Conservation (phyloP, 2,329 filamentous ascomycete species). For the Monosporascus sp. region DNA sequence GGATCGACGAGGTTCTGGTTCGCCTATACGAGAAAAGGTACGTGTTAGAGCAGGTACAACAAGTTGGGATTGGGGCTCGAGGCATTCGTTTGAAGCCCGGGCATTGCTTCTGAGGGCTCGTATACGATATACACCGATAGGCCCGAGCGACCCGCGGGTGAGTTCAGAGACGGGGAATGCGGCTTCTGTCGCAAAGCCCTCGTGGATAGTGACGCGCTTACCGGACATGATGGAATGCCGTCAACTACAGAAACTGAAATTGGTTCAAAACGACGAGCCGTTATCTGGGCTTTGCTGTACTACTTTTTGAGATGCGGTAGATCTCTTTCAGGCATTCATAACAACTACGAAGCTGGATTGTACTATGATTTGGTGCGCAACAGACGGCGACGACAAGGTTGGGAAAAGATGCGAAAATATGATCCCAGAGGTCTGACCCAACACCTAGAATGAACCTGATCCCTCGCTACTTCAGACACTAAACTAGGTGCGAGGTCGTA, state of each 20-base stretch:
- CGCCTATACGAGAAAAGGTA: slow-evolving; percentile 26
- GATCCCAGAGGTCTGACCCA: slow-evolving; percentile 1
- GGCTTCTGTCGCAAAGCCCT: slow-evolving; percentile 7
- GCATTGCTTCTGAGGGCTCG: not conserved
- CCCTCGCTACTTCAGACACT: not conserved
- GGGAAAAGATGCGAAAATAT: slow-evolving; percentile 10
- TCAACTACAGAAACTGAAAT: not conserved
- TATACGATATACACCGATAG: not conserved
- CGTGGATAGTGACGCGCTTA: slow-evolving; percentile 21
- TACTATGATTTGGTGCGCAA: slow-evolving; percentile 22
- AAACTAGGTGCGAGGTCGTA: not conserved
- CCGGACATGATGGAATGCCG: slow-evolving; percentile 23
- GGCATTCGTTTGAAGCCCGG: not conserved
- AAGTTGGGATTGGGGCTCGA: not conserved
- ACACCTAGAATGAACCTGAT: not conserved
- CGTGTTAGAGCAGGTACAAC: slow-evolving; percentile 18
- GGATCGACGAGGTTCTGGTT: slow-evolving; percentile 80
- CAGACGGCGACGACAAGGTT: not conserved
- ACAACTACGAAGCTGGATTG: slow-evolving; percentile 25
- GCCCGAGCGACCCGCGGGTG: not conserved
- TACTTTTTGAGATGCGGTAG: slow-evolving; percentile 1
- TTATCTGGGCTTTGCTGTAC: slow-evolving; percentile 13
- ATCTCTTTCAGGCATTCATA: slow-evolving; percentile 25
- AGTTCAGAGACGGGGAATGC: not conserved
- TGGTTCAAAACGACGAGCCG: not conserved